Evolutionary conservation across 1,139 yeast species (phyloP).

Genomic region (Saccharomyces hybrid): DNA sequence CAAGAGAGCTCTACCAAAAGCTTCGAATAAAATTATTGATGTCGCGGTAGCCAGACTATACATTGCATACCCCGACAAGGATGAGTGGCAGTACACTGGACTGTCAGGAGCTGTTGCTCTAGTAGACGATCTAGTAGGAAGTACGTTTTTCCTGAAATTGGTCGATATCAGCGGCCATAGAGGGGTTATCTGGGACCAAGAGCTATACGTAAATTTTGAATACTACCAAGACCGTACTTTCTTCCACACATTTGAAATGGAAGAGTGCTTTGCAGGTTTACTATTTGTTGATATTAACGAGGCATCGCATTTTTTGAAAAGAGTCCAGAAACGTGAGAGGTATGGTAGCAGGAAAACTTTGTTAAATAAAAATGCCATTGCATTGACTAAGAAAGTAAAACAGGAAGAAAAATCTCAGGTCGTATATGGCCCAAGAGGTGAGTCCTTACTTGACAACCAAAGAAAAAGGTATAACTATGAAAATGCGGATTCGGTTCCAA

Average conservation of each 20-base stretch:
- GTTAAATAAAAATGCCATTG: conserved; percentile 80
- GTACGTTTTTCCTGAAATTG: conserved; percentile 80
- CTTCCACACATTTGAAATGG: conserved; percentile 90
- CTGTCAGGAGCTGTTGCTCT: conserved; percentile 77
- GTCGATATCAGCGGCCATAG: conserved; percentile 76
- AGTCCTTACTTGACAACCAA: conserved; percentile 28
- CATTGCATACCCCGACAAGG: conserved; percentile 79
- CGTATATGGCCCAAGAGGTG: conserved; percentile 71
- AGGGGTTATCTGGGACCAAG: conserved; percentile 97
- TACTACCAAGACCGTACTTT: conserved; percentile 90
- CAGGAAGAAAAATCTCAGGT: conserved; percentile 31
- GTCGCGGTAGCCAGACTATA: conserved; percentile 87
- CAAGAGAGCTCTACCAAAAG: conserved; percentile 81
- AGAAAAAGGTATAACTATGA: conserved; percentile 30
- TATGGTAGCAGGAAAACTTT: conserved; percentile 81
- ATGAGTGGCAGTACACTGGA: conserved; percentile 82
- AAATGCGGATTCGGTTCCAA: conserved; percentile 22
- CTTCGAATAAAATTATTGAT: conserved; percentile 79
- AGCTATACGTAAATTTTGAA: conserved; percentile 75
- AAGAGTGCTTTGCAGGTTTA: conserved; percentile 82
- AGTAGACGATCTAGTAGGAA: conserved; percentile 90
- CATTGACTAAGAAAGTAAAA: conserved; percentile 47
- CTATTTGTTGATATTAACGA: conserved; percentile 84
- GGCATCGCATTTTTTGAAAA: conserved; percentile 74
- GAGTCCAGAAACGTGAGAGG: conserved; percentile 65